Conservation (phyloP, 2,329 filamentous ascomycete species). For the Plectosphaerella cucumerina region DNA sequence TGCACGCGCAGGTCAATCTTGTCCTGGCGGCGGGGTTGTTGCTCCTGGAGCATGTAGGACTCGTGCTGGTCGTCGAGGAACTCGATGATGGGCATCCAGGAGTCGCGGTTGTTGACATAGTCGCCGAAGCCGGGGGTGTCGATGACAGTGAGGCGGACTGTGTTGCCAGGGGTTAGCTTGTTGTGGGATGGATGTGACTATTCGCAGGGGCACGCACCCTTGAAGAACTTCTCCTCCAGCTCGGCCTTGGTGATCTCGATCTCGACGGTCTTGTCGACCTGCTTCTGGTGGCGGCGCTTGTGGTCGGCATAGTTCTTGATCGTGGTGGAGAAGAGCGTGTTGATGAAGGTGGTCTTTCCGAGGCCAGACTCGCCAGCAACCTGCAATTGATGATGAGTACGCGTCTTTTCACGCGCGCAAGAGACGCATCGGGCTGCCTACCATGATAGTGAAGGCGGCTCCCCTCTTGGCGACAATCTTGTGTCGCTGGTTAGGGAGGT, state of each 20-base stretch:
- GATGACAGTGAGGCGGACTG: constrained; percentile 97
- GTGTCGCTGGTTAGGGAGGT: constrained; percentile 69
- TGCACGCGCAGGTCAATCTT: constrained; percentile 99
- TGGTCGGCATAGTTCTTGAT: constrained; percentile 99
- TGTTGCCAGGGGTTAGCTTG: constrained; percentile 13
- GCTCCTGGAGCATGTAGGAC: constrained; percentile 99
- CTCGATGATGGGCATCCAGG: constrained; percentile 99
- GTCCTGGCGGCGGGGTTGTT: constrained; percentile 94
- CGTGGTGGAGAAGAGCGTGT: constrained; percentile 99
- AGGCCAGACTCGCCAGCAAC: constrained; percentile 97
- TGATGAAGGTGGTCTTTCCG: constrained; percentile 99
- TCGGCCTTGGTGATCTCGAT: constrained; percentile 99
- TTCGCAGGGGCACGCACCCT: constrained; percentile 58
- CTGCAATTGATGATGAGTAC: constrained; percentile 36
- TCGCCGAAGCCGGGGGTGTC: constrained; percentile 98
- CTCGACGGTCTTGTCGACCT: constrained; percentile 99
- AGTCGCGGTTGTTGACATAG: constrained; percentile 99
- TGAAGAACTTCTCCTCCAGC: constrained; percentile 99
- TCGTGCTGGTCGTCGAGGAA: constrained; percentile 99
- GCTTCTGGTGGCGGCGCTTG: constrained; percentile 98
- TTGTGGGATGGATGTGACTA: not conserved
- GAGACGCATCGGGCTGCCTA: constrained; percentile 38
- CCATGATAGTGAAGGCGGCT: constrained; percentile 99
- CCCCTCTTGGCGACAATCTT: constrained; percentile 79
- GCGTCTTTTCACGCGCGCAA: not conserved